phyloP scores from a whole-genome alignment of 108 stramenopile genomes.

The Nannochloropsis granulata region DNA sequence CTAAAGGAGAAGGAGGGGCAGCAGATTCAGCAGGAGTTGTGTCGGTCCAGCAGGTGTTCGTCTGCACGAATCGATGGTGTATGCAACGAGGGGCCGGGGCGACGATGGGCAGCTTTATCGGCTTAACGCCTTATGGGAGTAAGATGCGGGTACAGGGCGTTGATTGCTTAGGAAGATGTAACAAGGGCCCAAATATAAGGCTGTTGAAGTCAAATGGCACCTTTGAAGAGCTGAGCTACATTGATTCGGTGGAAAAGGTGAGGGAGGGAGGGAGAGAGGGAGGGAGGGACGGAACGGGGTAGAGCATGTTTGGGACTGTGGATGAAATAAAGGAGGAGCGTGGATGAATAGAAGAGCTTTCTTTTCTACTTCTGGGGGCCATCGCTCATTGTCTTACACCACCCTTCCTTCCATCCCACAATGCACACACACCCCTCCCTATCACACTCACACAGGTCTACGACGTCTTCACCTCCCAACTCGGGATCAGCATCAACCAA shows the following conservation, averaged over 20 bases:
- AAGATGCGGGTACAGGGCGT: conserved; percentile 32
- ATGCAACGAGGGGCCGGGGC: conserved; percentile 31
- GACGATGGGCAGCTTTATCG: conserved; percentile 27
- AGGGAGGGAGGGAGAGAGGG: not conserved
- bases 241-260: conserved; percentile 11
- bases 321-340: not conserved
- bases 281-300: not conserved
- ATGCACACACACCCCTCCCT: not conserved
- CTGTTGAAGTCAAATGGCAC: conserved; percentile 18
- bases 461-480: conserved; percentile 28
- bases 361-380: no score
- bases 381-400: not conserved
- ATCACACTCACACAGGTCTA: conserved; percentile 10
- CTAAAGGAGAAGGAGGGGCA: no score
- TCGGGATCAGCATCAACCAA: conserved; percentile 13
- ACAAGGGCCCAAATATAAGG: conserved; percentile 26
- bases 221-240: conserved; percentile 28
- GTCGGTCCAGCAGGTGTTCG: conserved; percentile 18
- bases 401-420: not conserved
- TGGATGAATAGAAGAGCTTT: no score
- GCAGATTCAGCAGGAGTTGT: not conserved
- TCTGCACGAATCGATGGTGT: conserved; percentile 38
- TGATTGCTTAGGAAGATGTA: conserved; percentile 34
- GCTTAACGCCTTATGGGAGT: conserved; percentile 26
- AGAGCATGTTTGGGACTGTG: not conserved